Evolutionary conservation across 257 asterid genomes (phyloP).

Genomic region (Scutellaria barbata): DNA sequence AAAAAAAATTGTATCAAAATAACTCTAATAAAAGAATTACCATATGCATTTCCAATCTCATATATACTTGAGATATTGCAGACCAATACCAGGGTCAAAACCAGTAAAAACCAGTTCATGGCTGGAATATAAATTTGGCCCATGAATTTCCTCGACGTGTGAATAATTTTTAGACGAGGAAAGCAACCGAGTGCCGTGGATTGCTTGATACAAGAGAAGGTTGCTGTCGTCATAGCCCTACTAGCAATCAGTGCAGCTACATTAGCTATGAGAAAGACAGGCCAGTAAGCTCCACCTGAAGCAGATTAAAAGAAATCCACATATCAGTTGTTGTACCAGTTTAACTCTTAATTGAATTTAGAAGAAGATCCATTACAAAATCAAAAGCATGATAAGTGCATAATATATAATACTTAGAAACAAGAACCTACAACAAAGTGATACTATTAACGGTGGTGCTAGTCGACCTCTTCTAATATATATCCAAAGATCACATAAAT

Average conservation of each 20-base stretch:
- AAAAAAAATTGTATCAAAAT: background rate
- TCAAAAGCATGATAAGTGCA: constrained; percentile 5
- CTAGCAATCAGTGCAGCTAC: constrained; percentile 97
- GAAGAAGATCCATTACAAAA: constrained; percentile 11
- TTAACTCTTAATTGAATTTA: constrained; percentile 8
- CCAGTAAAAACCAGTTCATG: constrained; percentile 96
- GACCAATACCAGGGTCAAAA: constrained; percentile 71
- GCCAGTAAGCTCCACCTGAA: constrained; percentile 97
- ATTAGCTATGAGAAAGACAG: constrained; percentile 87
- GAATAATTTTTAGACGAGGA: constrained; percentile 95
- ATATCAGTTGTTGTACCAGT: constrained; percentile 29
- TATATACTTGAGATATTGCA: constrained; percentile 85
- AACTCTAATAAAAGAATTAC: constrained; percentile 50
- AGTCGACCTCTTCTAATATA: constrained; percentile 23
- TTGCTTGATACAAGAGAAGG: constrained; percentile 94
- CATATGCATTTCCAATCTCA: constrained; percentile 99
- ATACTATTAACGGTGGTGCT: background rate
- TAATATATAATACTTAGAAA: constrained; percentile 10
- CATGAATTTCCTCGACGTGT: constrained; percentile 93
- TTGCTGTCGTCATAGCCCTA: constrained; percentile 96
- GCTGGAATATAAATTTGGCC: constrained; percentile 98
- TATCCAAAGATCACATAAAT: constrained; percentile 25
- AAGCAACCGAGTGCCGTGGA: constrained; percentile 96
- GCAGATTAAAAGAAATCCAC: constrained; percentile 35
- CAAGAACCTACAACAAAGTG: constrained; percentile 15